Conservation (phyloP, 306 rosid species). For the Ceratonia siliqua region DNA sequence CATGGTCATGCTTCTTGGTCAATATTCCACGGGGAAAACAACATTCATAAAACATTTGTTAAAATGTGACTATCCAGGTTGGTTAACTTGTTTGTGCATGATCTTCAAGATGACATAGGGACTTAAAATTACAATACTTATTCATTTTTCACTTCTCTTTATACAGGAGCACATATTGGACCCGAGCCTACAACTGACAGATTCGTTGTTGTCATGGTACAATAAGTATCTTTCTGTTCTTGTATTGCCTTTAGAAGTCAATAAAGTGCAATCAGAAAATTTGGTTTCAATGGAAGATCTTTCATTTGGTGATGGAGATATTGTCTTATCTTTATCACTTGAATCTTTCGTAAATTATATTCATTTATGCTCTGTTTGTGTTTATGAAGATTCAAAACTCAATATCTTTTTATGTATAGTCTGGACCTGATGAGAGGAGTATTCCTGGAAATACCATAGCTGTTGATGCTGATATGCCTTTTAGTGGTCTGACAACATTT, state of each 20-base stretch:
- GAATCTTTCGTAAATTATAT: not conserved
- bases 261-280: not conserved
- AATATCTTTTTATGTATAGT: slow-evolving; percentile 45
- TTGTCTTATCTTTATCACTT: not conserved
- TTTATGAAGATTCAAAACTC: slow-evolving; percentile 11
- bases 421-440: slow-evolving; percentile 96
- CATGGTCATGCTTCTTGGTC: slow-evolving; percentile 97
- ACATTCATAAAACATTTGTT: slow-evolving; percentile 90
- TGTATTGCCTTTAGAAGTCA: not conserved
- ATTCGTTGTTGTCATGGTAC: slow-evolving; percentile 95
- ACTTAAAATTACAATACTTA: slow-evolving; percentile 6
- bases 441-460: slow-evolving; percentile 93
- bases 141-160: slow-evolving; percentile 14
- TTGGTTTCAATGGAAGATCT: not conserved
- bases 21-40: slow-evolving; percentile 96
- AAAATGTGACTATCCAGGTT: slow-evolving; percentile 85
- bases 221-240: not conserved
- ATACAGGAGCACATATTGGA: slow-evolving; percentile 88
- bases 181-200: slow-evolving; percentile 99
- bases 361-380: not conserved
- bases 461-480: slow-evolving; percentile 97
- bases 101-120: not conserved
- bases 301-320: not conserved
- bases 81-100: slow-evolving; percentile 33
- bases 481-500: slow-evolving; percentile 72